Percentiles rank a stretch among this genome's conserved stretches.
Conservation (phyloP, 306 rosid species). For the Canavalia ensiformis region DNA sequence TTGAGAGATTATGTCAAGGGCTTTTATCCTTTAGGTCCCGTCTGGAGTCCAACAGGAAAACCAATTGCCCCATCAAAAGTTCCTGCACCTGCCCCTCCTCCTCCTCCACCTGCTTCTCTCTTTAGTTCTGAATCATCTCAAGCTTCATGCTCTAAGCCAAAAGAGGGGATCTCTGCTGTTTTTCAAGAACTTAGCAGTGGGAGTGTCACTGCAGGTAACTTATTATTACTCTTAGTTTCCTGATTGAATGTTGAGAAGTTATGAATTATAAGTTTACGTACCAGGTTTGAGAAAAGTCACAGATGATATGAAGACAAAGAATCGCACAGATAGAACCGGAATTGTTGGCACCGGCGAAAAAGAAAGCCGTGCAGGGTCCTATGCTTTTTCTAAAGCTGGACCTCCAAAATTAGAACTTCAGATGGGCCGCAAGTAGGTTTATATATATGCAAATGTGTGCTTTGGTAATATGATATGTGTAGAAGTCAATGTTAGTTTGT, state of each 20-base stretch:
- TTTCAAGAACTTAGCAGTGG: constrained; percentile 74
- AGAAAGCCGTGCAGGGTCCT: constrained; percentile 59
- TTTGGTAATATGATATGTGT: constrained; percentile 12
- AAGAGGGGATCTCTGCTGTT: constrained; percentile 91
- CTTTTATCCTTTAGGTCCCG: constrained; percentile 88
- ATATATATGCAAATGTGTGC: not conserved
- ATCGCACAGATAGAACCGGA: constrained; percentile 81
- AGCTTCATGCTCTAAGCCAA: constrained; percentile 79
- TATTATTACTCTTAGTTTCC: constrained; percentile 30
- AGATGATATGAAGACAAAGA: constrained; percentile 87
- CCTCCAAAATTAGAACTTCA: constrained; percentile 95
- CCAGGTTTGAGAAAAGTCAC: constrained; percentile 91
- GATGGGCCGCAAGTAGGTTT: constrained; percentile 93
- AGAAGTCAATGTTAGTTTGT: constrained; percentile 34
- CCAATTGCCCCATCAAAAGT: constrained; percentile 67
- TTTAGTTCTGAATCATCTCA: constrained; percentile 78
- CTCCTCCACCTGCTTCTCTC: constrained; percentile 88
- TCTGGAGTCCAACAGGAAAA: constrained; percentile 88
- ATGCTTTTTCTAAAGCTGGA: constrained; percentile 70
- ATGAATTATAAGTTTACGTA: constrained; percentile 28
- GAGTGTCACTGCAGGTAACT: constrained; percentile 74
- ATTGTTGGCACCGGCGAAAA: constrained; percentile 67
- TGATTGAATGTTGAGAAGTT: constrained; percentile 34
- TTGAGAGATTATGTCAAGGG: constrained; percentile 91
- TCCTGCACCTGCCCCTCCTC: constrained; percentile 60